Conservation (phyloP, 2,329 filamentous ascomycete genomes). For the Alternaria gansuensis region DNA sequence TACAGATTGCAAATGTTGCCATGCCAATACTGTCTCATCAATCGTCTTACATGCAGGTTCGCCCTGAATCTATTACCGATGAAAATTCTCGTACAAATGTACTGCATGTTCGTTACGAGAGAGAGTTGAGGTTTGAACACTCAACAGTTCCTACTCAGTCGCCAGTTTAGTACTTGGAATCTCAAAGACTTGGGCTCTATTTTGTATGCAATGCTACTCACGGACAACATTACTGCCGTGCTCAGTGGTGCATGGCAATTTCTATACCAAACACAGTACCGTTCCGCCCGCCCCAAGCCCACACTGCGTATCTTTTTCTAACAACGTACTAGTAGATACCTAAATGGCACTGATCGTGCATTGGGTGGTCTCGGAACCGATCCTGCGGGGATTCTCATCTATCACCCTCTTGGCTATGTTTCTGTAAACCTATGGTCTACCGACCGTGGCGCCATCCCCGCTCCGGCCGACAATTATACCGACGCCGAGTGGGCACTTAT, state of each 20-base stretch:
- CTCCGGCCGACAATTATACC: slow-evolving; percentile 3
- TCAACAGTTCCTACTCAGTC: background rate
- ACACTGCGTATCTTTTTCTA: background rate
- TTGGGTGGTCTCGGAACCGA: background rate
- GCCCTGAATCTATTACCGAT: background rate
- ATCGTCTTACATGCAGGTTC: background rate
- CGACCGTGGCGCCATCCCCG: slow-evolving; percentile 6
- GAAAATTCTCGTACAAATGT: background rate
- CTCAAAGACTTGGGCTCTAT: background rate
- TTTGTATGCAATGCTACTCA: slow-evolving; percentile 15
- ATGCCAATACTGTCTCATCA: background rate
- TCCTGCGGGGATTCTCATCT: background rate
- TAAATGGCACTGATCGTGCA: background rate
- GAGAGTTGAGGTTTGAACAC: background rate
- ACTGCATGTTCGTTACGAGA: background rate
- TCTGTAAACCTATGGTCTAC: background rate
- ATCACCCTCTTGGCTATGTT: background rate
- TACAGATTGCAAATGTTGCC: background rate
- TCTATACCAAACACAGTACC: slow-evolving; percentile 14
- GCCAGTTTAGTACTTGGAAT: background rate
- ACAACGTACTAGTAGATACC: background rate
- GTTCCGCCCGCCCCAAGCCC: background rate
- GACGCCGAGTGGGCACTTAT: slow-evolving; percentile 24
- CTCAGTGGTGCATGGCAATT: slow-evolving; percentile 23
- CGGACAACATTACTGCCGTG: slow-evolving; percentile 16